Conservation (phyloP, 371 early-diverging fungal species). For the Syncephalastrum monosporum region DNA sequence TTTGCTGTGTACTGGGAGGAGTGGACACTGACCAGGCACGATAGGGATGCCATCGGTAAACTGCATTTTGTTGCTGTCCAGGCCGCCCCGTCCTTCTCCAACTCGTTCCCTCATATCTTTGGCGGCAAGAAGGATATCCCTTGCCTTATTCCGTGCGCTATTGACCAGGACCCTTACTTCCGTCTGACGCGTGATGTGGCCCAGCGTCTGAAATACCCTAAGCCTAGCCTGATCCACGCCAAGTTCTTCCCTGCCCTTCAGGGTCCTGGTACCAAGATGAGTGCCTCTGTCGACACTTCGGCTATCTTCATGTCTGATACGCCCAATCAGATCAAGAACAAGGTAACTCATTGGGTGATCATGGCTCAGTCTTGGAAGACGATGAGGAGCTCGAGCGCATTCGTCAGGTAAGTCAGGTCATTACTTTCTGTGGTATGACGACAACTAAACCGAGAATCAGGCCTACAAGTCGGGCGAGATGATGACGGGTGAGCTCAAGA, state of each 20-base stretch:
- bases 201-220: slow-evolving; percentile 91
- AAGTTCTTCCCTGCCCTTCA: slow-evolving; percentile 98
- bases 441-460: slow-evolving; percentile 18
- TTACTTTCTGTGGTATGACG: not conserved
- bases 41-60: slow-evolving; percentile 88
- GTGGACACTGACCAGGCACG: not conserved
- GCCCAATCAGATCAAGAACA: slow-evolving; percentile 95
- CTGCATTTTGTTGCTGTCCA: slow-evolving; percentile 91
- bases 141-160: slow-evolving; percentile 98
- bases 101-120: slow-evolving; percentile 95
- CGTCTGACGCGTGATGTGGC: slow-evolving; percentile 98
- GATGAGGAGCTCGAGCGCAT: slow-evolving; percentile 88
- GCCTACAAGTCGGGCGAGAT: slow-evolving; percentile 89
- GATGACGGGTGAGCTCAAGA: slow-evolving; percentile 93
- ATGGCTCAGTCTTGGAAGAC: slow-evolving; percentile 78
- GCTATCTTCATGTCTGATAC: slow-evolving; percentile 98
- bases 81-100: slow-evolving; percentile 95
- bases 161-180: slow-evolving; percentile 99
- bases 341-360: slow-evolving; percentile 42
- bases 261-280: slow-evolving; percentile 99
- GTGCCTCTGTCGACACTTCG: slow-evolving; percentile 87
- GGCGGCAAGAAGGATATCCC: slow-evolving; percentile 88
- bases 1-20: not conserved
- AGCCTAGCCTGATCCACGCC: slow-evolving; percentile 95
- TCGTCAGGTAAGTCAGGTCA: slow-evolving; percentile 41